phyloP scores from a whole-genome alignment of 2,329 filamentous ascomycete genomes.

The Raffaelea ambrosiae region DNA sequence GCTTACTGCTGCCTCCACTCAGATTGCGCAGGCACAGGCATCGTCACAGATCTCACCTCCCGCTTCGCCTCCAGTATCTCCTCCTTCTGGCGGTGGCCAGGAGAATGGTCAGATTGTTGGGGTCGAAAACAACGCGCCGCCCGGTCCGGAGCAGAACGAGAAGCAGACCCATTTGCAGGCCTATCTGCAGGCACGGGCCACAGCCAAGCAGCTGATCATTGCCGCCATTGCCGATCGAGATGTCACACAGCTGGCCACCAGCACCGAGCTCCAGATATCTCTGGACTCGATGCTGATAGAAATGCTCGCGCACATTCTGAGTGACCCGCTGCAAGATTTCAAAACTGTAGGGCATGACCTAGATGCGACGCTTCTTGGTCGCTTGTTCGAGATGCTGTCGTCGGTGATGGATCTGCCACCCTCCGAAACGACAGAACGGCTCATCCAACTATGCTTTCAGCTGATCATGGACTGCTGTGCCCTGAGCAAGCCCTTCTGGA shows the following conservation, averaged over 20 bases:
- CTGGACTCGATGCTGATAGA: conserved; percentile 49
- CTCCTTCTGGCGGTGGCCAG: background rate
- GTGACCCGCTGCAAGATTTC: conserved; percentile 17
- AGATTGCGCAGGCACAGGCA: too few relatives aligned
- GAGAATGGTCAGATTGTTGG: too few relatives aligned
- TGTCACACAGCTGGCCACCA: conserved; percentile 36
- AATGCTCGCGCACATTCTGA: conserved; percentile 45
- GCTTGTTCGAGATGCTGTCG: conserved; percentile 21
- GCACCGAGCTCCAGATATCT: conserved; percentile 34
- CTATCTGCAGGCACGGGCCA: conserved; percentile 28
- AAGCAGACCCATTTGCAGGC: conserved; percentile 12
- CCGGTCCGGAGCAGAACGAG: conserved; percentile 10
- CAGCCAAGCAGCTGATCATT: conserved; percentile 46
- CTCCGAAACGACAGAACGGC: conserved; percentile 7
- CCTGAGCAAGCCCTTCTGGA: conserved; percentile 29
- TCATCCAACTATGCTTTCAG: conserved; percentile 23
- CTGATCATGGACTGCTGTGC: conserved; percentile 31
- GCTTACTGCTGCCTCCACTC: background rate
- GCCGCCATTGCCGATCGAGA: conserved; percentile 51
- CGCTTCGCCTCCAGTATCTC: background rate
- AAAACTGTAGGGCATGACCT: conserved; percentile 13
- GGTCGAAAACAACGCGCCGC: background rate
- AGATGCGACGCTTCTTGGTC: conserved; percentile 19
- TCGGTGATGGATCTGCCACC: conserved; percentile 9
- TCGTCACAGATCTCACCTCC: too few relatives aligned